Evolutionary conservation across 2,329 filamentous ascomycete genomes (phyloP).

Genomic region (Verticillium albo-atrum): DNA sequence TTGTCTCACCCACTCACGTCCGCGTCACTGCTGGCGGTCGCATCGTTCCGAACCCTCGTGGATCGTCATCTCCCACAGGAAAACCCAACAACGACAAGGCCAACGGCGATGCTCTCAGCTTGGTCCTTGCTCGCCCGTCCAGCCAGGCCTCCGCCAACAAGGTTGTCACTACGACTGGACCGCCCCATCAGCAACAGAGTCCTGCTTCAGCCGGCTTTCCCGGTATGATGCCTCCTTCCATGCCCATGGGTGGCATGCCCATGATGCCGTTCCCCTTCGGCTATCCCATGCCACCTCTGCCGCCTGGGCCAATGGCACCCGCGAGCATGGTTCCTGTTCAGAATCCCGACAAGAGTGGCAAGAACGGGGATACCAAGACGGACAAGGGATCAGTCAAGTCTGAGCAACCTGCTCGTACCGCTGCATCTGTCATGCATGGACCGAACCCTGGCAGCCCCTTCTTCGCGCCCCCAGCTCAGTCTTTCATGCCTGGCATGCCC

Average conservation of each 20-base stretch:
- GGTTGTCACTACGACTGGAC: not conserved
- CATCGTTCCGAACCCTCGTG: conserved; percentile 61
- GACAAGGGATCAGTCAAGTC: not conserved
- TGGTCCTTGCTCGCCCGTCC: not conserved
- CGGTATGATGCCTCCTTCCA: not conserved
- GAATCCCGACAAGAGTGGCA: not conserved
- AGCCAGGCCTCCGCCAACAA: not conserved
- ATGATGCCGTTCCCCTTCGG: not conserved
- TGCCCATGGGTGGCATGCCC: not conserved
- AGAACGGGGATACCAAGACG: not conserved
- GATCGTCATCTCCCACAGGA: conserved; percentile 44
- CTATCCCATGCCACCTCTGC: not conserved
- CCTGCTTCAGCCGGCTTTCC: not conserved
- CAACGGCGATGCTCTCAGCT: conserved; percentile 12
- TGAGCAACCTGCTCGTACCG: not conserved
- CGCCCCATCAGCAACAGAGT: not conserved
- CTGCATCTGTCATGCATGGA: not conserved
- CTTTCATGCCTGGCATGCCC: not conserved
- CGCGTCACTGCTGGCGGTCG: conserved; percentile 63
- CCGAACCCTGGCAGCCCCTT: not conserved
- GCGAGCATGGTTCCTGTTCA: not conserved
- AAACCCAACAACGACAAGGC: conserved; percentile 43
- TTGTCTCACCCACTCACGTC: conserved; percentile 63
- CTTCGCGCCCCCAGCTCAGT: not conserved
- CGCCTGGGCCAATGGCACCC: not conserved